Conservation (phyloP, 768 basidiomycete genomes). For the Tylopilus plumbeoviolaceoides region DNA sequence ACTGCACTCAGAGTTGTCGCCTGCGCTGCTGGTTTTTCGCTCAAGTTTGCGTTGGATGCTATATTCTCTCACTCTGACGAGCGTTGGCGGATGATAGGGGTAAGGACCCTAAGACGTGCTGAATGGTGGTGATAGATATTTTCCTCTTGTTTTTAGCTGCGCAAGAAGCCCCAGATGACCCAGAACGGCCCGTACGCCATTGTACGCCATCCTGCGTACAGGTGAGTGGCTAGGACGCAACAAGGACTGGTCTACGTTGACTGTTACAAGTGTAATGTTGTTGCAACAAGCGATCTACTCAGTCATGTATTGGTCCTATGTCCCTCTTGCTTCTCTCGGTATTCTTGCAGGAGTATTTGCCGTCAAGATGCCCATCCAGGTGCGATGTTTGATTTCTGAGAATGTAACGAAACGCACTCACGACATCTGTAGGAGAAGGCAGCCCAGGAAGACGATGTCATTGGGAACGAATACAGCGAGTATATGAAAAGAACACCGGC, state of each 20-base stretch:
- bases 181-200: slow-evolving; percentile 33
- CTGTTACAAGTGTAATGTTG: slow-evolving; percentile 18
- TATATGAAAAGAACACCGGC: slow-evolving; percentile 29
- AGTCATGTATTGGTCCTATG: slow-evolving; percentile 34
- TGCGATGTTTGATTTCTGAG: slow-evolving; percentile 5
- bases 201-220: slow-evolving; percentile 36
- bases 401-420: neutral
- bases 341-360: slow-evolving; percentile 25
- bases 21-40: slow-evolving; percentile 23
- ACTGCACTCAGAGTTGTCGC: slow-evolving; percentile 24
- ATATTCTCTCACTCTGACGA: slow-evolving; percentile 22
- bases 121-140: neutral
- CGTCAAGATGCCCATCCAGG: slow-evolving; percentile 34
- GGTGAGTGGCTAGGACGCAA: slow-evolving; percentile 17
- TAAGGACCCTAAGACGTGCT: slow-evolving; percentile 3
- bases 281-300: slow-evolving; percentile 23
- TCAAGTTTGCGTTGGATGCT: slow-evolving; percentile 11
- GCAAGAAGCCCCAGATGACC: slow-evolving; percentile 29
- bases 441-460: slow-evolving; percentile 22
- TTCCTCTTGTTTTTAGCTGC: slow-evolving; percentile 13
- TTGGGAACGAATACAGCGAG: slow-evolving; percentile 24
- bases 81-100: slow-evolving; percentile 33
- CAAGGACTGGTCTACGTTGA: neutral
- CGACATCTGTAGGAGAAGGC: slow-evolving; percentile 24
- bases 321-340: slow-evolving; percentile 27